A percentile compares a stretch with the other conserved stretches of the same genome.
Evolutionary conservation across 495 filamentous ascomycete genomes (phyloP).

Genomic region (Niebla homalea): DNA sequence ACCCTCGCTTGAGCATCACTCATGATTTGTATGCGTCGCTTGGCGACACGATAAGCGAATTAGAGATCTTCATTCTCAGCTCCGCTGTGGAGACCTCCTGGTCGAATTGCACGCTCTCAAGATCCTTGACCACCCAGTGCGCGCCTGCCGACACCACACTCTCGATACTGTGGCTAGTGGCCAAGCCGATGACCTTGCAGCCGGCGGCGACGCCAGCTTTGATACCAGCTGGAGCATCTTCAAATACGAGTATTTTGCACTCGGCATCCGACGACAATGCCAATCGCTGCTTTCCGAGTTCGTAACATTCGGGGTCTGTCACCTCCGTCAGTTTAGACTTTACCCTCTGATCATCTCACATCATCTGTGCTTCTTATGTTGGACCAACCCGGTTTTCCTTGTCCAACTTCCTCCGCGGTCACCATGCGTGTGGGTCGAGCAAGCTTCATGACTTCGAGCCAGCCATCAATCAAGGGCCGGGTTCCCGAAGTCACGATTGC

Average conservation of each 20-base stretch:
- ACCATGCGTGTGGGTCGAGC: conserved; percentile 62
- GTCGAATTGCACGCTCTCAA: conserved; percentile 55
- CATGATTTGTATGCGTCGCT: neutral
- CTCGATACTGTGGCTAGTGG: conserved; percentile 67
- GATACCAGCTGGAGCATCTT: conserved; percentile 91
- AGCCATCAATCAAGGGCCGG: conserved; percentile 65
- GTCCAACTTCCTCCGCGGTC: conserved; percentile 69
- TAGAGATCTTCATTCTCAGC: conserved; percentile 40
- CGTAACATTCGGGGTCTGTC: conserved; percentile 60
- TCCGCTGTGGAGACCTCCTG: conserved; percentile 34
- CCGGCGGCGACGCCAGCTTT: conserved; percentile 76
- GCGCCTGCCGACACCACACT: conserved; percentile 60
- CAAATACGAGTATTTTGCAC: conserved; percentile 55
- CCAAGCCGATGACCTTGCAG: conserved; percentile 75
- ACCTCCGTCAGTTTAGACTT: conserved; percentile 1
- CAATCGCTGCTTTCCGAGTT: conserved; percentile 52
- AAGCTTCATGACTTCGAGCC: conserved; percentile 68
- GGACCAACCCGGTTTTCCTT: conserved; percentile 56
- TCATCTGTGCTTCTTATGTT: neutral
- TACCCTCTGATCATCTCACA: no score
- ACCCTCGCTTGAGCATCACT: neutral
- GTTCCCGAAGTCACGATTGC: conserved; percentile 90
- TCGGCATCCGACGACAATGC: conserved; percentile 37
- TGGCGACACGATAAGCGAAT: conserved; percentile 21
- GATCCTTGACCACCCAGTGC: conserved; percentile 78